Base-by-base conservation (phyloP, 75 land plant genomes). In the Isoetes taiwanensis region DNA sequence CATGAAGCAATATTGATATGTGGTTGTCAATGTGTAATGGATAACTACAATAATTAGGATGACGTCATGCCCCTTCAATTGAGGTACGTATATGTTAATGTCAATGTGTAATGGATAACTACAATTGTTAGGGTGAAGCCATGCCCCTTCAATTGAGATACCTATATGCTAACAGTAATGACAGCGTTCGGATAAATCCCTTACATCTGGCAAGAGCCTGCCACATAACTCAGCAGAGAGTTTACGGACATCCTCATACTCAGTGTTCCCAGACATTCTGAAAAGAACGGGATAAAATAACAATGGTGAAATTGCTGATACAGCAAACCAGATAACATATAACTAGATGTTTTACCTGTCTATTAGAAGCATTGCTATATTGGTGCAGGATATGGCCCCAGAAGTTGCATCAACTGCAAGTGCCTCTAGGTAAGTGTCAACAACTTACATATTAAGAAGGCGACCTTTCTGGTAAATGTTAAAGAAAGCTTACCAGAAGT, bases 401-500 rank as follows among this genome's bases (percentile, higher is more conserved):
- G 50, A 14, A 19, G 11, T 14, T 43, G 11, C 3, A 4, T 43
- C 50, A 5, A 24, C 50, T 25, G 3, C 12, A 11, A 29, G 25
- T 54, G 20, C 56, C n/a, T n/a, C n/a, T n/a, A n/a, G n/a, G n/a
- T n/a, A 37, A 20, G 26, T 29, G 32, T 34, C 59, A 30, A 17
- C 20, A 20, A 32, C 35, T 34, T 17, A 10, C 59, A 37, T 23
- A 20, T 34, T 38, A 57, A 29, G 43, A 57, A 14, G 30, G 23
- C 10, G 2, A 0, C n/a, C 30, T n/a, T n/a, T n/a, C n/a, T n/a
- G n/a, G 38, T 21, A 35, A 34, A 2, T 52, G 54, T 3, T 56
- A 37, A 34, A n/a, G 26, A 16, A 21, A 10, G 21, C 20, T 17
- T 26, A 57, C 59, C 59, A 24, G 59, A 57, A 61, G 4, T 46